These are phyloP conservation scores for Priceomyces medius DNA, from an alignment of 805 yeast species.

Conservation along the genomic window DNA sequence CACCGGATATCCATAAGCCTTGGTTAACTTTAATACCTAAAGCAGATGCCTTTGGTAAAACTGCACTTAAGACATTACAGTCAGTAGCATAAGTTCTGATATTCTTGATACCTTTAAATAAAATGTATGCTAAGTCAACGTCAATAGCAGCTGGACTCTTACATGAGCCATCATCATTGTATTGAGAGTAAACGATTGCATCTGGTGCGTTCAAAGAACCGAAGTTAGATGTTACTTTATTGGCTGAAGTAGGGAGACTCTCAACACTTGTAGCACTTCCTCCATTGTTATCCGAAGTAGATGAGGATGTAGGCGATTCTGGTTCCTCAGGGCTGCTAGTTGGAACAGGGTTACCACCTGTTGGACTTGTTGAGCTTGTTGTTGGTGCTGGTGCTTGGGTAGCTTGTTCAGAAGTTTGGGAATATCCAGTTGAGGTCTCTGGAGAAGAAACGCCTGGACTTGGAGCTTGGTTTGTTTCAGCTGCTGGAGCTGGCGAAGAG, in stretches of 20 bases:
- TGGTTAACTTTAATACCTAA: conserved; percentile 76
- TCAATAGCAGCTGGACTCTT: conserved; percentile 55
- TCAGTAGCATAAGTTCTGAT: conserved; percentile 87
- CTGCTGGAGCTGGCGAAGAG: conserved; percentile 9
- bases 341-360: conserved; percentile 13
- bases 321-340: conserved; percentile 11
- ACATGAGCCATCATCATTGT: conserved; percentile 65
- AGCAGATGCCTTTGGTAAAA: conserved; percentile 56
- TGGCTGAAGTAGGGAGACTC: conserved; percentile 13
- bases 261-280: conserved; percentile 19
- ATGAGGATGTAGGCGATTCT: conserved; percentile 25
- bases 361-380: conserved; percentile 18
- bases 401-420: not conserved
- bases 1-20: conserved; percentile 75
- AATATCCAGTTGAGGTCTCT: not conserved
- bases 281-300: conserved; percentile 32
- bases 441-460: not conserved
- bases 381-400: conserved; percentile 13
- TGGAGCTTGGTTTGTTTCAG: not conserved
- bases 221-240: conserved; percentile 12
- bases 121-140: conserved; percentile 58
- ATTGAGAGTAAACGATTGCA: conserved; percentile 77
- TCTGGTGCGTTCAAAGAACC: conserved; percentile 45
- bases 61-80: conserved; percentile 65
- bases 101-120: conserved; percentile 57